phyloP scores from a whole-genome alignment of 2,329 filamentous ascomycete genomes.

The Dryadomyces quercus-mongolicae region DNA sequence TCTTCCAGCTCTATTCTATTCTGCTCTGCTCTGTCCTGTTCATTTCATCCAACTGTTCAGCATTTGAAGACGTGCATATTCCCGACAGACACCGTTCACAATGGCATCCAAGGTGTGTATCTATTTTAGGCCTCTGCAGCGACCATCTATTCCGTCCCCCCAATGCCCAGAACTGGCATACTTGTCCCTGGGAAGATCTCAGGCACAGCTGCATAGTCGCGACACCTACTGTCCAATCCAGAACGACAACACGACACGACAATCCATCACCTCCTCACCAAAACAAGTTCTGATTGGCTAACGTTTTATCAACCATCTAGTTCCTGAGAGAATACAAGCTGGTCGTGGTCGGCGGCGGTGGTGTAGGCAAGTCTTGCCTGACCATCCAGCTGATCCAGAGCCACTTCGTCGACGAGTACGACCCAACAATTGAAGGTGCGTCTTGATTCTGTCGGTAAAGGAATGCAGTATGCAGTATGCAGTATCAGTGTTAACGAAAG shows the following conservation, averaged over 20 bases:
- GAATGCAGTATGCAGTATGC: too few relatives aligned
- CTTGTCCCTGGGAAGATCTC: too few relatives aligned
- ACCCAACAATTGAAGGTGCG: constrained; percentile 96
- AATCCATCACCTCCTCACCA: background rate
- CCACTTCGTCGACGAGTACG: constrained; percentile 99
- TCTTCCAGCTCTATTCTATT: background rate
- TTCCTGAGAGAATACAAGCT: constrained; percentile 88
- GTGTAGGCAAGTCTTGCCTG: constrained; percentile 97
- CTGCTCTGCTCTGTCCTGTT: background rate
- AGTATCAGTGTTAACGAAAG: too few relatives aligned
- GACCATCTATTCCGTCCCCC: background rate
- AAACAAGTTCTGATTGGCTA: background rate
- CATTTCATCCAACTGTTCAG: background rate
- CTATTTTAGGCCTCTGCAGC: background rate
- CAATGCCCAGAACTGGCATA: background rate
- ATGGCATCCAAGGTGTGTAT: constrained; percentile 4
- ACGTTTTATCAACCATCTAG: constrained; percentile 26
- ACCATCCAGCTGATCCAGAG: constrained; percentile 93
- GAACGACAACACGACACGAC: background rate
- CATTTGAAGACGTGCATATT: background rate
- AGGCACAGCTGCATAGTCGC: background rate
- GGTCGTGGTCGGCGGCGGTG: constrained; percentile 94
- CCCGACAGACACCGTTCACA: background rate
- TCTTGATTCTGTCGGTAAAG: constrained; percentile 6
- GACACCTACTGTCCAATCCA: background rate